A percentile compares a stretch with the other conserved stretches of the same genome.
Evolutionary conservation across 2,329 filamentous ascomycete genomes (phyloP).

Genomic region (Magnaporthiopsis incrustans): DNA sequence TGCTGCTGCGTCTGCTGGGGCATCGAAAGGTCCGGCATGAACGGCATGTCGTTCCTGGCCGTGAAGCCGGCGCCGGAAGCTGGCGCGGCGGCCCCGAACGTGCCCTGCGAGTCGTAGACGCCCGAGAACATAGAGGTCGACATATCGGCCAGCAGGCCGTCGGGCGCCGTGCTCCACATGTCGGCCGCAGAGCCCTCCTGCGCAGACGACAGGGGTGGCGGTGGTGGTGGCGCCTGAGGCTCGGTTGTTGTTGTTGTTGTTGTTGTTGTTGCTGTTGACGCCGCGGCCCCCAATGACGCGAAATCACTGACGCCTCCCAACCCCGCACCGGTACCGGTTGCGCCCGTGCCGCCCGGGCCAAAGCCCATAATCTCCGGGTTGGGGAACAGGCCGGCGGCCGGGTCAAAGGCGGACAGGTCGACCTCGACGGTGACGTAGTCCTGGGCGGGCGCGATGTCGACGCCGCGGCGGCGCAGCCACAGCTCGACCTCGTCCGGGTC

Average conservation of each 20-base stretch:
- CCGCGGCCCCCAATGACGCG: neutral
- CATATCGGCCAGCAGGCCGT: neutral
- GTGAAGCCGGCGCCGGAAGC: neutral
- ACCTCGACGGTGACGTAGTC: conserved; percentile 55
- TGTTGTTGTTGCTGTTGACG: neutral
- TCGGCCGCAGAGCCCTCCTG: neutral
- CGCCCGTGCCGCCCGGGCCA: too few relatives aligned
- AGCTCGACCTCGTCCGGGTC: conserved; percentile 69
- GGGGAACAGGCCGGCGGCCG: neutral
- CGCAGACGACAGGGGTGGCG: neutral
- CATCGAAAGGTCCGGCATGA: neutral
- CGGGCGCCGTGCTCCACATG: neutral
- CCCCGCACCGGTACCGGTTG: neutral
- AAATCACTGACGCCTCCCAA: neutral
- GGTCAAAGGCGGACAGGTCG: conserved; percentile 21
- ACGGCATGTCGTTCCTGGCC: neutral
- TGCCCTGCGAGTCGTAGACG: neutral
- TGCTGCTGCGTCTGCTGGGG: neutral
- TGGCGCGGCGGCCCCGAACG: neutral
- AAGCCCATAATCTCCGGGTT: neutral
- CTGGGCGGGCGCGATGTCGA: conserved; percentile 51
- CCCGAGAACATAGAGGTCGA: neutral
- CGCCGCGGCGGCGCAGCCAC: conserved; percentile 58
- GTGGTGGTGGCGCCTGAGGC: neutral
- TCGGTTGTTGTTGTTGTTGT: neutral